These are phyloP conservation scores for Catharanthus roseus DNA, from an alignment of 257 asterid genomes.

Conservation along the genomic window DNA sequence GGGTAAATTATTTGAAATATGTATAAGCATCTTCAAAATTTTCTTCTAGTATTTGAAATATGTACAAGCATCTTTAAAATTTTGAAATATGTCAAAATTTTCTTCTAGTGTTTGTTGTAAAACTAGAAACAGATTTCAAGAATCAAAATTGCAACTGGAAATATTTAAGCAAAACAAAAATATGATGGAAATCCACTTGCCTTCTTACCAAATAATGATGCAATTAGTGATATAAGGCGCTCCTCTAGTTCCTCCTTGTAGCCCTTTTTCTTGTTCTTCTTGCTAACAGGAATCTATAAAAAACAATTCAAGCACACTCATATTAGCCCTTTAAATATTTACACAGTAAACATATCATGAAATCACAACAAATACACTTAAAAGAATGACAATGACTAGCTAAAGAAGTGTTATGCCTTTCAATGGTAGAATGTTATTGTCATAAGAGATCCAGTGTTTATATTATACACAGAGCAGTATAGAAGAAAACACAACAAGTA, in stretches of 20 bases:
- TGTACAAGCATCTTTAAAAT: neutral
- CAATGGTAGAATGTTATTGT: neutral
- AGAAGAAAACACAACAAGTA: neutral
- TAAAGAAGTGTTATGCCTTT: neutral
- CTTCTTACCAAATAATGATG: slow-evolving; percentile 89
- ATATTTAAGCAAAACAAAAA: neutral
- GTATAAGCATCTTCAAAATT: neutral
- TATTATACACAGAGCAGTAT: too few relatives aligned
- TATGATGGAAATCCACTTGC: slow-evolving; percentile 17
- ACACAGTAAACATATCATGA: neutral
- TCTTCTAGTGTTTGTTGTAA: neutral
- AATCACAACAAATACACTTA: neutral
- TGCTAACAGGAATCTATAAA: slow-evolving; percentile 77
- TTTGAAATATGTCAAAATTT: too few relatives aligned
- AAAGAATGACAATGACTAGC: neutral
- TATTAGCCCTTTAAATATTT: neutral
- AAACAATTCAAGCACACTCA: slow-evolving; percentile 5
- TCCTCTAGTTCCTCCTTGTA: slow-evolving; percentile 85
- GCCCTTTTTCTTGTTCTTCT: slow-evolving; percentile 79
- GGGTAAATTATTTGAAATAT: neutral
- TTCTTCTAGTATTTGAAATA: neutral
- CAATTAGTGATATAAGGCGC: slow-evolving; percentile 82
- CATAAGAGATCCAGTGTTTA: neutral
- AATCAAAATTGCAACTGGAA: neutral
- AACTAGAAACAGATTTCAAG: neutral